Evolutionary conservation across 129 eudicot genomes (phyloP).

Genomic region (Flaveria brownii): DNA sequence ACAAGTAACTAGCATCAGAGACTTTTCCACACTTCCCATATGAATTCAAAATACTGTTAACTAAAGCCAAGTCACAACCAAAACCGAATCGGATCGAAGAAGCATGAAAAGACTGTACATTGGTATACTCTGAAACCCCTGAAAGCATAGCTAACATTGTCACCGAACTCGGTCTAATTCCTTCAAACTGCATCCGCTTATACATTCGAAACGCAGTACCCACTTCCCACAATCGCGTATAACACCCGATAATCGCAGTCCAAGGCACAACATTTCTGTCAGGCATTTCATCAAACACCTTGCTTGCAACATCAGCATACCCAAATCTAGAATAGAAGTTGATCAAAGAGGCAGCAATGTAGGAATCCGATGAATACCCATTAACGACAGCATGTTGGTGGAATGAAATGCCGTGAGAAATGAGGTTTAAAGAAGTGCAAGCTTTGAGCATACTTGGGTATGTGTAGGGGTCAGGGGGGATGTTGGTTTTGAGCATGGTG

Average conservation of each 20-base stretch:
- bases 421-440: constrained; percentile 57
- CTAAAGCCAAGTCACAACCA: constrained; percentile 41
- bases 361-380: constrained; percentile 77
- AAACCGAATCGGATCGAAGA: constrained; percentile 51
- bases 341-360: constrained; percentile 62
- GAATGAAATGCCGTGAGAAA: constrained; percentile 55
- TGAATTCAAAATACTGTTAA: constrained; percentile 57
- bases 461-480: constrained; percentile 73
- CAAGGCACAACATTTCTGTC: constrained; percentile 74
- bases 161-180: constrained; percentile 62
- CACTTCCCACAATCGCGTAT: constrained; percentile 53
- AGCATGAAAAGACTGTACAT: constrained; percentile 58
- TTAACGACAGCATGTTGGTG: constrained; percentile 58
- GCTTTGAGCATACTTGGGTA: constrained; percentile 90
- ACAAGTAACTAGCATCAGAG: constrained; percentile 62
- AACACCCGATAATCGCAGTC: constrained; percentile 84
- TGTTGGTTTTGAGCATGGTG: constrained; percentile 58
- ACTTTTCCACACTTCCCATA: constrained; percentile 68
- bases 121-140: constrained; percentile 47
- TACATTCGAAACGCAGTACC: constrained; percentile 47
- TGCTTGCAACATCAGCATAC: constrained; percentile 35
- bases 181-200: constrained; percentile 61
- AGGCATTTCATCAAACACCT: constrained; percentile 86
- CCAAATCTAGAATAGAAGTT: constrained; percentile 60
- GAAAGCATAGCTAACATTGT: constrained; percentile 63